Conservation (phyloP, 768 basidiomycete species). For the Lactifluus rugatus region DNA sequence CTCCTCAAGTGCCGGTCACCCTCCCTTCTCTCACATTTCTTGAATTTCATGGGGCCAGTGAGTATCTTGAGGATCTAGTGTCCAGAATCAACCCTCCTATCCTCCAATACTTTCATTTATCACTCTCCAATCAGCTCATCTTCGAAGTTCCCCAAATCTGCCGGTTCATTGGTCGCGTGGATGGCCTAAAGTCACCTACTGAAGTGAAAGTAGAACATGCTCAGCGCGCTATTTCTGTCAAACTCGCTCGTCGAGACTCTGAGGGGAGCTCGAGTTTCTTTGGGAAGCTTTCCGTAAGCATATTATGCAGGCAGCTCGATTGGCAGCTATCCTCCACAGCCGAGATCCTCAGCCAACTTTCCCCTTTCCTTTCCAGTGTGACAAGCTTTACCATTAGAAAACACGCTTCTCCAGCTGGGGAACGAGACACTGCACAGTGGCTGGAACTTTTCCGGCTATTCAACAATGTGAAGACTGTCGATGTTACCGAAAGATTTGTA, state of each 20-base stretch:
- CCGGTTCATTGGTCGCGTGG: background rate
- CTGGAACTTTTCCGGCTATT: conserved; percentile 1
- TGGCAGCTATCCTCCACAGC: background rate
- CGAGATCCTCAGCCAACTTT: background rate
- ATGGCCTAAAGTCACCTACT: background rate
- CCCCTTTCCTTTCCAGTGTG: background rate
- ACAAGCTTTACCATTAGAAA: background rate
- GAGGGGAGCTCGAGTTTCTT: no score
- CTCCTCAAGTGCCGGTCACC: background rate
- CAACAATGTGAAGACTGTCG: background rate
- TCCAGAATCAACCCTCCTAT: background rate
- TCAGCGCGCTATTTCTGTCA: background rate
- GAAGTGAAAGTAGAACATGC: background rate
- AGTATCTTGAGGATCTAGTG: conserved; percentile 3
- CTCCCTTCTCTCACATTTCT: background rate
- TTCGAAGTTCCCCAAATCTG: background rate
- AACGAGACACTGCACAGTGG: background rate
- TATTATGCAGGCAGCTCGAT: background rate
- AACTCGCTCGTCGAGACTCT: background rate
- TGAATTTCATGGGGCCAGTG: background rate
- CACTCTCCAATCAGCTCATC: background rate
- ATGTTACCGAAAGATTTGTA: background rate
- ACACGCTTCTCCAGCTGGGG: background rate
- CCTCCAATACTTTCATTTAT: background rate
- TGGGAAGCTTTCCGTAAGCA: background rate